Base-by-base conservation (phyloP, 805 yeast genomes). In the Nakazawaea wickerhamii region DNA sequence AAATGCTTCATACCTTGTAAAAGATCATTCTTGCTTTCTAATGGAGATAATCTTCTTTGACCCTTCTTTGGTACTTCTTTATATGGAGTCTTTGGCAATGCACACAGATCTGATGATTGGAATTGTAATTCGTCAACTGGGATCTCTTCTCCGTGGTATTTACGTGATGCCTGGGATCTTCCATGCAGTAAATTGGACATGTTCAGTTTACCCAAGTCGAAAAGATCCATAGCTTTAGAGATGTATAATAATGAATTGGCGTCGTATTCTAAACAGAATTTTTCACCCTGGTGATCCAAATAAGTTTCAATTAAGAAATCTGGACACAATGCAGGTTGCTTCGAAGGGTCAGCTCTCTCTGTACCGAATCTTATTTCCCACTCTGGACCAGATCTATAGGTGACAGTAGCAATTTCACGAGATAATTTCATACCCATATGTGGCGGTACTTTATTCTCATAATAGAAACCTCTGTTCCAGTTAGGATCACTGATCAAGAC, bases 401-500 rank as follows among this genome's bases (percentile, higher is more conserved):
- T 88, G 43, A 90, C 86, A 0, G 97, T 90, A 25, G 96, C 96
- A 38, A 90, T 87, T 60, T 88, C 95, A 49, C 97, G 72, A 1
- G 96, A 91, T 28, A 90, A 71, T 58, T 90, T 90, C 96, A 90
- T 89, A 13, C 97, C 97, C 19, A 83, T 79, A 59, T 90, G 96
- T 1, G 97, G 97, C 6, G 95, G 95, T 1, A 89, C 67, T 3
- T 64, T 57, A 46, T 73, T 59, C 43, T 77, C 87, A 58, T 90
- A 90, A 59, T 85, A 85, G 59, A 78, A 82, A 0, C 97, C 97
- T 50, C 95, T 73, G 50, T 83, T 84, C 97, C 97, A 90, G 59
- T 89, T 83, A 5, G 95, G 91, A 63, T 90, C 97, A 39, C 93
- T 80, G 95, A 90, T 90, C 41, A 90, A 68, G 3, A 87, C 95